phyloP scores from a whole-genome alignment of 2,329 filamentous ascomycete species.

The Diaporthe sp. region DNA sequence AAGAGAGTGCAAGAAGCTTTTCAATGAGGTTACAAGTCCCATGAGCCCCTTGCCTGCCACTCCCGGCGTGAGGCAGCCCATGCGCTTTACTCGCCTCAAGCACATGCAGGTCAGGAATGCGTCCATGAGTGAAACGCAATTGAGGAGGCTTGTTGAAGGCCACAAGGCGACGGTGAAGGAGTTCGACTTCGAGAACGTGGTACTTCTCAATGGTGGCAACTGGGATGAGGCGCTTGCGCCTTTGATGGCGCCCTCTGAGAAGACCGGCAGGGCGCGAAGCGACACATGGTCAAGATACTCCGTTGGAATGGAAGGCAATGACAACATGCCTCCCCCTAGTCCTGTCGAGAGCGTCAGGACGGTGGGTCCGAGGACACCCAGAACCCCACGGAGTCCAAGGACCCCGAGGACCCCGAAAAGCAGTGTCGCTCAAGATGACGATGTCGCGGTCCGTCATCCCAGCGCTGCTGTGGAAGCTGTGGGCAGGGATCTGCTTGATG shows the following conservation, averaged over 20 bases:
- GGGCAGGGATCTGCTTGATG: constrained; percentile 61
- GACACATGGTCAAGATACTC: constrained; percentile 60
- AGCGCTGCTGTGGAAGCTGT: constrained; percentile 67
- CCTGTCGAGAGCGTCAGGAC: constrained; percentile 45
- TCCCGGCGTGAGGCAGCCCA: constrained; percentile 63
- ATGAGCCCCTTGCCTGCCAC: constrained; percentile 73
- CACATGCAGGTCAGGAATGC: constrained; percentile 81
- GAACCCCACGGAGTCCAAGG: constrained; percentile 21
- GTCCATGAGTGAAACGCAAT: constrained; percentile 77
- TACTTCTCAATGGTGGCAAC: constrained; percentile 74
- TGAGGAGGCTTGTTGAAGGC: constrained; percentile 75
- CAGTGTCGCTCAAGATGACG: constrained; percentile 38
- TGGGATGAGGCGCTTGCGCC: constrained; percentile 89
- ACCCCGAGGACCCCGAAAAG: constrained; percentile 47
- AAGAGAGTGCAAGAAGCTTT: constrained; percentile 68
- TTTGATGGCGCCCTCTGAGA: constrained; percentile 63
- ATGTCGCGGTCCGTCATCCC: constrained; percentile 40
- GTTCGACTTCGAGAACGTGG: constrained; percentile 84
- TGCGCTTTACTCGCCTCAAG: constrained; percentile 77
- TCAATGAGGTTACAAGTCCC: constrained; percentile 74
- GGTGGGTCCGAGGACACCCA: constrained; percentile 17
- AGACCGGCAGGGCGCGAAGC: constrained; percentile 52
- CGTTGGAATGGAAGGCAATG: constrained; percentile 43
- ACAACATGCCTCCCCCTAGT: constrained; percentile 46
- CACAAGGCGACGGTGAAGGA: constrained; percentile 79